Evolutionary conservation across 1,284 basidiomycete species (phyloP).

Genomic region (Salmacisia buchloeana): DNA sequence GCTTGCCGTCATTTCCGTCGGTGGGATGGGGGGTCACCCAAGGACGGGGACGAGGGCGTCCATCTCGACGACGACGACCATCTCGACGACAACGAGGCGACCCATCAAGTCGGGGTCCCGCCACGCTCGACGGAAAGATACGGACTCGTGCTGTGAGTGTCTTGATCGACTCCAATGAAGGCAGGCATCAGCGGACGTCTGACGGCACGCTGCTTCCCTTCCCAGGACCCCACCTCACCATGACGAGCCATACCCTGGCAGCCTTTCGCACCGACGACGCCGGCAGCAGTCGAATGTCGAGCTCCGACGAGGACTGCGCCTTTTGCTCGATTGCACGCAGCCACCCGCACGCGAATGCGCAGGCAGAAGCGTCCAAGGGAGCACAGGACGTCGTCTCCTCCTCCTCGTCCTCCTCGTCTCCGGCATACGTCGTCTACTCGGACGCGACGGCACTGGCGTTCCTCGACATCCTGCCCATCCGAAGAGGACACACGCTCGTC

Average conservation of each 20-base stretch:
- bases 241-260: not conserved
- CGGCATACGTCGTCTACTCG: conserved; percentile 28
- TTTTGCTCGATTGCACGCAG: conserved; percentile 20
- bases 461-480: conserved; percentile 67
- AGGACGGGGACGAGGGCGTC: no score
- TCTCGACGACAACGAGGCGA: no score
- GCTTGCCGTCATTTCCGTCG: no score
- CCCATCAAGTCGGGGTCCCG: no score
- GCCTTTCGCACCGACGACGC: not conserved
- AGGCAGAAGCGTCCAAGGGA: not conserved
- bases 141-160: no score
- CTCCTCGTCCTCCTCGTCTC: not conserved
- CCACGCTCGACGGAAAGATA: no score
- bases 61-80: no score
- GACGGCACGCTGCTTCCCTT: not conserved
- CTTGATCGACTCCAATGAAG: no score
- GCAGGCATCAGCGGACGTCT: no score
- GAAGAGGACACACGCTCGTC: conserved; percentile 53
- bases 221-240: not conserved
- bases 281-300: not conserved
- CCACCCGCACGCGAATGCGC: conserved; percentile 7
- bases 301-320: conserved; percentile 25
- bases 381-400: not conserved
- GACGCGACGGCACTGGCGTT: conserved; percentile 65
- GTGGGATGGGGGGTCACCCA: no score